Evolutionary conservation across 2,329 filamentous ascomycete genomes (phyloP), one percentile per base, ranked within the genome.

Genomic region (Penicillium sp.): DNA sequence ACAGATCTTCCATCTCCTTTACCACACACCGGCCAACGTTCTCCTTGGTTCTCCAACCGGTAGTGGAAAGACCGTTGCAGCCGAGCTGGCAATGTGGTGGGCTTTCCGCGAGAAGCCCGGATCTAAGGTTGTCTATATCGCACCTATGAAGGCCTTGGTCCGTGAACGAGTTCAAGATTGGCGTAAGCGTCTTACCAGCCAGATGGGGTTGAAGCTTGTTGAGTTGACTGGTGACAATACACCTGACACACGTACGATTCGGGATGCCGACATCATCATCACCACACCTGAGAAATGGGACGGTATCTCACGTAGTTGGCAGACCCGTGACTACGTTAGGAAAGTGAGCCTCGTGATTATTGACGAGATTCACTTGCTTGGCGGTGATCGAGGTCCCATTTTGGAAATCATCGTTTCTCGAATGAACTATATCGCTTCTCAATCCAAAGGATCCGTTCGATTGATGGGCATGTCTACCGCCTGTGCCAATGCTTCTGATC

Each of bases 201-300:
- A 91, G 1, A 86, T 97, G 78, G 91, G 92, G 0, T 73, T 97
- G 60, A 95, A 91, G 73, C 80, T 99, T 19, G 94, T 99, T 16
- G 94, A 99, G 75, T 79, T 99, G 78, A 99, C 95, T 12, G 92
- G 89, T 79, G 94, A 99, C 77, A 99, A 97, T 68, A 99, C 95
- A 0, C 95, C 95, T 0, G 94, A 99, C 69, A 99, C 94, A 0
- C 84, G 91, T 48, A 97, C 93, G 0, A 99, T 99, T 66, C 86
- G 92, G 64, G 89, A 97, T 69, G 94, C 94, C 4, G 94, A 99
- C 71, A 91, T 99, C 59, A 99, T 99, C 66, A 91, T 99, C 67
- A 99, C 94, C 0, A 99, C 95, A 0, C 95, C 94, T n/a, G 94
- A 99, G 77, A 99, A 99, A 73, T 99, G 94, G 94, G 95, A 99